Conservation (phyloP, 1,284 basidiomycete species). For the Somion occarium region DNA sequence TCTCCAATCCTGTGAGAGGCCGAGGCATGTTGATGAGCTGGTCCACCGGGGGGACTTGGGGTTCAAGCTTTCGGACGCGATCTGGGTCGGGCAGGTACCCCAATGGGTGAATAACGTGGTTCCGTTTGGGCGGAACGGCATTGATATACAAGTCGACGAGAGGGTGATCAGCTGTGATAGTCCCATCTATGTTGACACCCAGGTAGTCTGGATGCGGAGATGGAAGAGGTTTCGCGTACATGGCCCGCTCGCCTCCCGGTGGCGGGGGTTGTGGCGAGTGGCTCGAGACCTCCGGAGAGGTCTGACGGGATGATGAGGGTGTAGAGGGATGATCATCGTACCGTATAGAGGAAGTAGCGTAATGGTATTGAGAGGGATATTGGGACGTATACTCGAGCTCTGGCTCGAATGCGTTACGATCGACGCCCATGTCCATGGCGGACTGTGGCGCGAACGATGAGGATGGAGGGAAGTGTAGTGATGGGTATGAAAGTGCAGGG, state of each 20-base stretch:
- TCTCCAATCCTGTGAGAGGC: conserved; percentile 13
- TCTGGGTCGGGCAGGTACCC: conserved; percentile 11
- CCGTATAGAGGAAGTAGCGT: background rate
- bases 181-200: conserved; percentile 17
- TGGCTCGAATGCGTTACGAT: background rate
- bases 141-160: conserved; percentile 19
- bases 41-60: conserved; percentile 4
- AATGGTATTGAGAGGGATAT: background rate
- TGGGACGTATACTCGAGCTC: background rate
- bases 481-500: background rate
- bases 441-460: background rate
- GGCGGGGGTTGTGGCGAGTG: background rate
- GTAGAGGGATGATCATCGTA: no score
- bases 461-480: background rate
- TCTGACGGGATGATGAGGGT: no score
- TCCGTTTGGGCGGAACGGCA: conserved; percentile 12
- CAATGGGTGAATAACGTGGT: conserved; percentile 6
- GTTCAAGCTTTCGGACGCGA: conserved; percentile 11
- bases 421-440: background rate
- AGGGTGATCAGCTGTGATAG: conserved; percentile 20
- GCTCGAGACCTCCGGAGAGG: background rate
- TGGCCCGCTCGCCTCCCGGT: background rate
- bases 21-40: conserved; percentile 5
- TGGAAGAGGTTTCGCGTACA: background rate
- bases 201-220: conserved; percentile 6